phyloP scores from a whole-genome alignment of 2,329 filamentous ascomycete genomes.

The Conoideocrella luteorostrata region DNA sequence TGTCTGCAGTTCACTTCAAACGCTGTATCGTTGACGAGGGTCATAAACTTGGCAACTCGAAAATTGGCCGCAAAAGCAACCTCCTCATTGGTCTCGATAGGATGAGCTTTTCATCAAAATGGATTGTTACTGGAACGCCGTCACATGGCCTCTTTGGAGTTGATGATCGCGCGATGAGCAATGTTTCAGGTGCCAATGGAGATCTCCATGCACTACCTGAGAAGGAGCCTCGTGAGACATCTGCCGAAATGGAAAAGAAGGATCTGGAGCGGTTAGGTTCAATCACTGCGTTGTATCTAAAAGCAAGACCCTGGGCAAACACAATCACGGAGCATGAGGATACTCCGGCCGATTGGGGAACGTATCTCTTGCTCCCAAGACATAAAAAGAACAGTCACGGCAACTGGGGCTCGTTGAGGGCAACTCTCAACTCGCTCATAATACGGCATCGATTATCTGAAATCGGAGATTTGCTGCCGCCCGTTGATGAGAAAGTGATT shows the following conservation, averaged over 20 bases:
- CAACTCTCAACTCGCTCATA: constrained; percentile 71
- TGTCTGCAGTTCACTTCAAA: constrained; percentile 74
- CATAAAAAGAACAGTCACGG: constrained; percentile 47
- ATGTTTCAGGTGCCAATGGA: constrained; percentile 2
- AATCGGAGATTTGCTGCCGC: constrained; percentile 62
- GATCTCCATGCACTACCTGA: constrained; percentile 15
- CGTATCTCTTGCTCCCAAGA: constrained; percentile 59
- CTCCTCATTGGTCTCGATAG: constrained; percentile 44
- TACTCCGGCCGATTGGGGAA: constrained; percentile 60
- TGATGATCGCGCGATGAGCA: constrained; percentile 11
- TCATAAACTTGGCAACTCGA: constrained; percentile 69
- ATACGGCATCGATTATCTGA: constrained; percentile 73
- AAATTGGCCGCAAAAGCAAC: constrained; percentile 47
- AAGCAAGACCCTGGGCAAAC: constrained; percentile 73
- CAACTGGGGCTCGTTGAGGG: constrained; percentile 55
- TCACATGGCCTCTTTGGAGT: constrained; percentile 76
- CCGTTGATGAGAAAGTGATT: constrained; percentile 64
- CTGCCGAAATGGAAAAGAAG: constrained; percentile 47
- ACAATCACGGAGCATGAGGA: constrained; percentile 45
- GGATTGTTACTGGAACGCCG: constrained; percentile 89
- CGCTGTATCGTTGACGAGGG: constrained; percentile 90
- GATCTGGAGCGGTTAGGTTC: constrained; percentile 62
- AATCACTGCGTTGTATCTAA: constrained; percentile 65
- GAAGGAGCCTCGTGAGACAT: constrained; percentile 21
- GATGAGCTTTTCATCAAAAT: constrained; percentile 64